These are phyloP conservation scores for Gaeumannomyces sp. DNA, from an alignment of 2,329 filamentous ascomycete genomes.

Conservation along the genomic window DNA sequence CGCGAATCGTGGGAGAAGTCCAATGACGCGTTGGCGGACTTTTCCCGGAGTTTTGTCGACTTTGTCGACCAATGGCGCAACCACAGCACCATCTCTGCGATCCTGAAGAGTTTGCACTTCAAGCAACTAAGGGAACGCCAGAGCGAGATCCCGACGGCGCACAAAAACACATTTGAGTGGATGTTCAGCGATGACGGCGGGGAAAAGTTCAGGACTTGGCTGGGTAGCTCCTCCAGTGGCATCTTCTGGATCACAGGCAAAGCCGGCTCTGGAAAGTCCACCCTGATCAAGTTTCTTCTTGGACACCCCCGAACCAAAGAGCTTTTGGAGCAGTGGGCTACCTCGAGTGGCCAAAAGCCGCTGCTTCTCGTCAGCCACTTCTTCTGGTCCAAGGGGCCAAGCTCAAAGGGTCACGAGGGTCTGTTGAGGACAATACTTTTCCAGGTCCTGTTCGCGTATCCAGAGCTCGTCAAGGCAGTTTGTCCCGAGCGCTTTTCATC, in stretches of 20 bases:
- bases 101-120: slow-evolving; percentile 1
- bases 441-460: slow-evolving; percentile 20
- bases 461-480: slow-evolving; percentile 13
- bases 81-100: neutral
- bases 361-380: slow-evolving; percentile 25
- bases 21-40: too few species aligned
- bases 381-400: slow-evolving; percentile 28
- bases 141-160: slow-evolving; percentile 5
- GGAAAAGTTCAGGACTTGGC: slow-evolving; percentile 19
- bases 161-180: slow-evolving; percentile 15
- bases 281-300: slow-evolving; percentile 28
- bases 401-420: slow-evolving; percentile 28
- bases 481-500: slow-evolving; percentile 1
- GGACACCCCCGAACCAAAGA: slow-evolving; percentile 12
- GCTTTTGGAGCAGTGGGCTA: slow-evolving; percentile 24
- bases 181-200: slow-evolving; percentile 6
- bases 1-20: too few species aligned
- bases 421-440: slow-evolving; percentile 27
- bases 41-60: neutral
- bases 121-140: neutral
- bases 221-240: slow-evolving; percentile 14
- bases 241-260: slow-evolving; percentile 33
- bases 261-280: slow-evolving; percentile 23
- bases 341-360: neutral
- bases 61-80: neutral